Evolutionary conservation across 495 filamentous ascomycete species (phyloP).

Genomic region (Aspergillus nidulans): DNA sequence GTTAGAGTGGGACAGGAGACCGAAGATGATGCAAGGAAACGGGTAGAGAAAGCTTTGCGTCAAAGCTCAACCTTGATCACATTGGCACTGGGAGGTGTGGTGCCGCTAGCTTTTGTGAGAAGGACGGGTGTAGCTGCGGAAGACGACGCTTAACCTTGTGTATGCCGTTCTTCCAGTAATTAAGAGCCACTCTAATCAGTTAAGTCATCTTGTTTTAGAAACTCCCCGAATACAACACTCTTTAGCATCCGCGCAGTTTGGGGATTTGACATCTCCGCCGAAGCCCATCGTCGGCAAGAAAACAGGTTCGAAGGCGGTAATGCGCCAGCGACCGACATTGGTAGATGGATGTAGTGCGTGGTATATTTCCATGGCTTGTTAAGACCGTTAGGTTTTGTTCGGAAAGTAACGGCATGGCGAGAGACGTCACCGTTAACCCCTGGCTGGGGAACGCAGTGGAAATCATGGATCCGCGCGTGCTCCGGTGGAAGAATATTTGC

Average conservation of each 20-base stretch:
- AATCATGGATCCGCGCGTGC: conserved; percentile 17
- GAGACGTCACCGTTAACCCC: background rate
- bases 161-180: too few species aligned
- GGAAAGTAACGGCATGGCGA: background rate
- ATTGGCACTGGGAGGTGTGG: background rate
- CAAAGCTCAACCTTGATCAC: conserved; percentile 1
- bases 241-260: background rate
- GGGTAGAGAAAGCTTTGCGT: background rate
- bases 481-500: conserved; percentile 9
- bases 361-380: background rate
- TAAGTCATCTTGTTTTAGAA: background rate
- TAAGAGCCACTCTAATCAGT: background rate
- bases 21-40: background rate
- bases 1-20: background rate
- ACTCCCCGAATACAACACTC: background rate
- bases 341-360: background rate
- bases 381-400: background rate
- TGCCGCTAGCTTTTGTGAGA: background rate
- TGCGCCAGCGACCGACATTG: background rate
- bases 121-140: too few species aligned
- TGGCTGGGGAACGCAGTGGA: background rate
- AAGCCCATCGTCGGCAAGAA: background rate
- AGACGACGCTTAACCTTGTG: too few species aligned
- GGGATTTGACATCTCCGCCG: background rate
- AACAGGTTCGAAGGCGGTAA: background rate